Base-by-base conservation (phyloP, 78 protist genomes). In the Polysphondylium violaceum region DNA sequence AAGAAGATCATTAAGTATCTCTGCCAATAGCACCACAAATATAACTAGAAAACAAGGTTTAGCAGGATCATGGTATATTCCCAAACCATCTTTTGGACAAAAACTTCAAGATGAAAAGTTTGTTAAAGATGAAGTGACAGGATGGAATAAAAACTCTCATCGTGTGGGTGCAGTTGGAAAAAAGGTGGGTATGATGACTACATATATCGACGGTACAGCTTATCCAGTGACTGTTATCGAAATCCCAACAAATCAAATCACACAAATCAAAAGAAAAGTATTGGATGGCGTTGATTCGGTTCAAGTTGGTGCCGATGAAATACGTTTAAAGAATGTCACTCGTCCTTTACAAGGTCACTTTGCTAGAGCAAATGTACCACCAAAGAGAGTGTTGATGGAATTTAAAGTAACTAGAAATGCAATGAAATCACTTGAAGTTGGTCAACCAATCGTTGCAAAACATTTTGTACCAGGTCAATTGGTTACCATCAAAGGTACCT, bases 401-500 rank as follows among this genome's bases (percentile, higher is more conserved):
- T 95, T 95, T 53, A 12, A 11, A 7, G 94, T 95, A 9, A 76
- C 95, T 17, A 64, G 65, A 44, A 87, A 93, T 43, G 95, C 93
- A 27, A 9, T 92, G 40, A 41, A 67, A 6, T 14, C 8, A 35
- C 16, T 95, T 25, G 87, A 90, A 2, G 85, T 95, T 1, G 97
- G 97, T 41, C 76, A 93, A 16, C 31, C 25, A 14, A 59, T 95
- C 63, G 0, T 47, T 33, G 76, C 78, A 53, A 58, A 67, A n/a
- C 97, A 95, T 71, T 95, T 92, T 27, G 88, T 87, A 35, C 94
- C 94, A 7, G 97, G 97, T n/a, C 97, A 95, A 72, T 51, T 55
- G 56, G 76, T 95, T 6, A 90, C 67, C 11, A 72, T 92, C 23
- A 61, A 73, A 41, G 93, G 95, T n/a, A 41, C 19, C 21, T 51